Percentiles rank a stretch among this genome's conserved stretches.
phyloP scores from a whole-genome alignment of 169 alveolate species.

The Plasmodium malariae region DNA sequence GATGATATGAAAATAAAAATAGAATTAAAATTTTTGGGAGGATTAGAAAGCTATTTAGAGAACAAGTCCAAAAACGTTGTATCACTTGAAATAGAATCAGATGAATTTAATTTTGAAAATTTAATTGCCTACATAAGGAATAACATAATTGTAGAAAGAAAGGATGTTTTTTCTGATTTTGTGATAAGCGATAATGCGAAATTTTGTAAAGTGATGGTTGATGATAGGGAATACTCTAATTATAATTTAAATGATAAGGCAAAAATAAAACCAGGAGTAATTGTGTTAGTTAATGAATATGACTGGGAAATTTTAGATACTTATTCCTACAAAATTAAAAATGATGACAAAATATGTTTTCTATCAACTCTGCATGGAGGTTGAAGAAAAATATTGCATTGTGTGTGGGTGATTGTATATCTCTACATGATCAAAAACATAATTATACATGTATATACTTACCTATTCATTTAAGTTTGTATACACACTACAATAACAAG shows the following conservation, averaged over 20 bases:
- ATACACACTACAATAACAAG: no score
- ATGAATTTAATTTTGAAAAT: constrained; percentile 74
- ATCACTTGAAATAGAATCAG: constrained; percentile 66
- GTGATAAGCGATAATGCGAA: constrained; percentile 40
- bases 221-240: constrained; percentile 43
- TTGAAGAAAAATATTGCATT: no score
- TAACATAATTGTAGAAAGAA: constrained; percentile 79
- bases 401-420: no score
- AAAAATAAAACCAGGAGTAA: constrained; percentile 92
- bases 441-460: no score
- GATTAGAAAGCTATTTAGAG: constrained; percentile 73
- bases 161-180: constrained; percentile 79
- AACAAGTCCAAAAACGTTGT: constrained; percentile 53
- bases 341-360: constrained; percentile 90
- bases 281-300: constrained; percentile 94
- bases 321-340: constrained; percentile 84
- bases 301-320: constrained; percentile 96
- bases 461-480: no score
- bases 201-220: constrained; percentile 73
- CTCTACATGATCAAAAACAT: no score
- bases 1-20: constrained; percentile 41
- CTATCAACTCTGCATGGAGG: constrained; percentile 98
- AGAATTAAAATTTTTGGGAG: constrained; percentile 77
- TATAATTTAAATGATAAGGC: constrained; percentile 77
- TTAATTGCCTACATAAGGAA: constrained; percentile 82